phyloP scores from a whole-genome alignment of 805 yeast genomes.

The Candida glaebosa region DNA sequence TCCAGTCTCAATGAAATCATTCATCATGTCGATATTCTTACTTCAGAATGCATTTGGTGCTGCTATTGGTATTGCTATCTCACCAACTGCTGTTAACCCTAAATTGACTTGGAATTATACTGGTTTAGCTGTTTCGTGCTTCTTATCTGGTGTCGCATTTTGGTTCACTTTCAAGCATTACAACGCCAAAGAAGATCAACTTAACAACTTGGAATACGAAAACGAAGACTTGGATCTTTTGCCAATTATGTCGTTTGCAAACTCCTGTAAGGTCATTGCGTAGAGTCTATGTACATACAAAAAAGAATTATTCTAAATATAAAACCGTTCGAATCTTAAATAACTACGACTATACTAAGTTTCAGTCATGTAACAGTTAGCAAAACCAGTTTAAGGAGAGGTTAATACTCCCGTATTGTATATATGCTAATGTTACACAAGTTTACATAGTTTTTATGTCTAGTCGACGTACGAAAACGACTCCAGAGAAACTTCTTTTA shows the following conservation, averaged over 20 bases:
- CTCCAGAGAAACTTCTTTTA: no score
- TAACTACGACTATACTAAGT: no score
- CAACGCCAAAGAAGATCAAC: slow-evolving; percentile 54
- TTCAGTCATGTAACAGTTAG: no score
- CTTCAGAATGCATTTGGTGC: slow-evolving; percentile 75
- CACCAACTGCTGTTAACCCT: slow-evolving; percentile 66
- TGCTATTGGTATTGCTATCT: slow-evolving; percentile 69
- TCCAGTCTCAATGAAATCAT: slow-evolving; percentile 64
- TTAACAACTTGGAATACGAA: slow-evolving; percentile 48
- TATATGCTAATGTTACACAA: no score
- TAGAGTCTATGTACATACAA: no score
- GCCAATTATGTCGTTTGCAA: slow-evolving; percentile 17
- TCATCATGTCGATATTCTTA: slow-evolving; percentile 62
- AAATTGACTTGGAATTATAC: slow-evolving; percentile 67
- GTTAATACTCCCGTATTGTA: no score
- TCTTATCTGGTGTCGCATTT: slow-evolving; percentile 58
- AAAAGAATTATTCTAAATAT: no score
- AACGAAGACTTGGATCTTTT: slow-evolving; percentile 13
- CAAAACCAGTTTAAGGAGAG: no score
- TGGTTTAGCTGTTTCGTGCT: slow-evolving; percentile 58
- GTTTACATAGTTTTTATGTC: no score
- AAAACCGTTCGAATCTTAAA: no score
- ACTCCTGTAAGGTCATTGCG: slow-evolving; percentile 12
- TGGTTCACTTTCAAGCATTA: slow-evolving; percentile 56
- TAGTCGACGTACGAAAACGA: no score